Evolutionary conservation across 2,329 filamentous ascomycete genomes (phyloP).

Genomic region (Sporothrix brasiliensis): DNA sequence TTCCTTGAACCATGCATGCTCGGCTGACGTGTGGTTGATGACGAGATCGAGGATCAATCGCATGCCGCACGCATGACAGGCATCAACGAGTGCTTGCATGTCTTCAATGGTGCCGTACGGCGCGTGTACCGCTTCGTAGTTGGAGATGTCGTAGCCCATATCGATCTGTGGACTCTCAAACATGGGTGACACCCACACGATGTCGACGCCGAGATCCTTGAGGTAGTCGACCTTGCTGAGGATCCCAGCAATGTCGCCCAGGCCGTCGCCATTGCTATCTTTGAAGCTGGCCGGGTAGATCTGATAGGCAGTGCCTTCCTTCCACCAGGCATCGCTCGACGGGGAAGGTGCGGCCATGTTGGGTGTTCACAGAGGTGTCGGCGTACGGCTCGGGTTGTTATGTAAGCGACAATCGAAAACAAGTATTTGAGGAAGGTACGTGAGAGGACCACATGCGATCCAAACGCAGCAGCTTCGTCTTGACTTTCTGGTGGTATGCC

Average conservation of each 20-base stretch:
- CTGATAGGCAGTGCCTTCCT: slow-evolving; percentile 37
- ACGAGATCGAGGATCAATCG: slow-evolving; percentile 67
- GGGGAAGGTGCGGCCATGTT: slow-evolving; percentile 22
- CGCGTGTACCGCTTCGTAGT: slow-evolving; percentile 60
- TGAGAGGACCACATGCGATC: neutral
- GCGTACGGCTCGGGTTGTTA: neutral
- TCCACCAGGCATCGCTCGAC: slow-evolving; percentile 35
- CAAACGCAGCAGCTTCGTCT: neutral
- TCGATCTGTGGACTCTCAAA: slow-evolving; percentile 55
- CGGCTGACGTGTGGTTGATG: slow-evolving; percentile 74
- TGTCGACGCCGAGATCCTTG: slow-evolving; percentile 61
- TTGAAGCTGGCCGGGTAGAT: slow-evolving; percentile 63
- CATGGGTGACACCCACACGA: slow-evolving; percentile 61
- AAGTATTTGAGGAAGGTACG: neutral
- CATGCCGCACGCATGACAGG: slow-evolving; percentile 64
- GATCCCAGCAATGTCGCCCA: slow-evolving; percentile 67
- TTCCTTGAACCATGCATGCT: slow-evolving; percentile 72
- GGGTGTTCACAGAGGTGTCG: too few relatives aligned
- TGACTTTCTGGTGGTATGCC: neutral
- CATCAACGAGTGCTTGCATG: slow-evolving; percentile 63
- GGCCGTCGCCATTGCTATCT: slow-evolving; percentile 62
- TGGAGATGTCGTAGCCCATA: slow-evolving; percentile 69
- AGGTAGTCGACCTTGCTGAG: slow-evolving; percentile 67
- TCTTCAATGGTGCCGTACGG: slow-evolving; percentile 67
- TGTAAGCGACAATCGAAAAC: neutral